These are phyloP conservation scores for Shiraia sp. DNA, from an alignment of 2,329 filamentous ascomycete genomes.

Conservation along the genomic window DNA sequence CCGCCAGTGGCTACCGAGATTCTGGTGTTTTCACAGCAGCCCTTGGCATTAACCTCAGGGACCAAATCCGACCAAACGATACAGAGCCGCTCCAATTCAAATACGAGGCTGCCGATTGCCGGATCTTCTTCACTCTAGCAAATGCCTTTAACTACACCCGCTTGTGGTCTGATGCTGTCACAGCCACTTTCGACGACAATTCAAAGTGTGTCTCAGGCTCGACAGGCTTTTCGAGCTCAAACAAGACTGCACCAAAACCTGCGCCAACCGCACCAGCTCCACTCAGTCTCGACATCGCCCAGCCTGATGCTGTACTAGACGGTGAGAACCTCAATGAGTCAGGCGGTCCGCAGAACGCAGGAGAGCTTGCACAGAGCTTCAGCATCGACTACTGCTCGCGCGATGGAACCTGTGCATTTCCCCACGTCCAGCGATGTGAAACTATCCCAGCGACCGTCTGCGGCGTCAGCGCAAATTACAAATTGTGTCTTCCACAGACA, in stretches of 20 bases:
- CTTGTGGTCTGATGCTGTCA: slow-evolving; percentile 42
- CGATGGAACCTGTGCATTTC: too few species aligned
- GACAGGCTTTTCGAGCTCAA: slow-evolving; percentile 22
- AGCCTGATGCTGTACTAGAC: too few species aligned
- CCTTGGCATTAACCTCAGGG: slow-evolving; percentile 42
- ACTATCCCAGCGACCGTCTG: too few species aligned
- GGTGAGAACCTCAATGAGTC: too few species aligned
- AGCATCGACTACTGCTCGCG: too few species aligned
- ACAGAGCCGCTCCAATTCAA: slow-evolving; percentile 42
- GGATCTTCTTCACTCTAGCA: slow-evolving; percentile 43
- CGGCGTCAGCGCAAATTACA: too few species aligned
- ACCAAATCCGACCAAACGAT: slow-evolving; percentile 41
- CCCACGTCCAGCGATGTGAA: too few species aligned
- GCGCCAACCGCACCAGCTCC: too few species aligned
- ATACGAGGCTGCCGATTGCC: slow-evolving; percentile 46
- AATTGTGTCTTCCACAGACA: too few species aligned
- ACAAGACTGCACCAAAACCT: slow-evolving; percentile 7
- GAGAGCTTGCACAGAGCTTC: too few species aligned
- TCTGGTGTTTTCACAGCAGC: slow-evolving; percentile 29
- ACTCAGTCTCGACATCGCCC: too few species aligned
- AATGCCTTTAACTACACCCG: slow-evolving; percentile 44
- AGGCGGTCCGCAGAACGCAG: too few species aligned
- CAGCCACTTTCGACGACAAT: slow-evolving; percentile 37
- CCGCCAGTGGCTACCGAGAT: slow-evolving; percentile 7
- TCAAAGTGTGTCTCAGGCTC: slow-evolving; percentile 40